Conservation (phyloP, 2,329 filamentous ascomycete genomes). For the Magnaporthiopsis rhizophila region DNA sequence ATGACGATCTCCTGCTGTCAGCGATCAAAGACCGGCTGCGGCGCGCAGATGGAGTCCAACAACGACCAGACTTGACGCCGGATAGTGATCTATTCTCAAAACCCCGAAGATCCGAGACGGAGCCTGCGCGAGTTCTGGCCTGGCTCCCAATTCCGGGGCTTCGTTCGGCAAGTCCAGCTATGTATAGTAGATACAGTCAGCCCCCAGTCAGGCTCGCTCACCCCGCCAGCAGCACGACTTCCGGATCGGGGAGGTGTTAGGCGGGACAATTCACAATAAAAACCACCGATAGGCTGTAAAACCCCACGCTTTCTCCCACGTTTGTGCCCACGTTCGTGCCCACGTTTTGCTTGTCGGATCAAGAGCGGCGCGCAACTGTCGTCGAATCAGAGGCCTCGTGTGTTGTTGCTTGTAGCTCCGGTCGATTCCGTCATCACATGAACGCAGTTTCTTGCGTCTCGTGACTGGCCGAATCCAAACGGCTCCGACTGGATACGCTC, state of each 20-base stretch:
- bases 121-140: too few relatives aligned
- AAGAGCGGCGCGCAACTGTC: background rate
- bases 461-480: slow-evolving; percentile 1
- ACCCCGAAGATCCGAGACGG: background rate
- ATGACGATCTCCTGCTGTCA: too few relatives aligned
- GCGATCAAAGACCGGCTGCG: too few relatives aligned
- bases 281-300: background rate
- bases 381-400: slow-evolving; percentile 4
- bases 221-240: background rate
- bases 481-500: too few relatives aligned
- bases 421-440: slow-evolving; percentile 14
- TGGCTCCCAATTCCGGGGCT: background rate
- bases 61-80: background rate
- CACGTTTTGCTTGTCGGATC: background rate
- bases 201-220: background rate
- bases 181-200: background rate
- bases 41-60: background rate
- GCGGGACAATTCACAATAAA: slow-evolving; percentile 1
- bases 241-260: background rate
- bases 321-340: background rate
- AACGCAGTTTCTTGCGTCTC: slow-evolving; percentile 12
- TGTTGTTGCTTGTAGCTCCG: background rate
- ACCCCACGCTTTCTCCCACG: slow-evolving; percentile 4
- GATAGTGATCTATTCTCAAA: background rate
- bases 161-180: background rate